Evolutionary conservation across 2,329 filamentous ascomycete genomes (phyloP).

Genomic region (Fusarium nisikadoi): DNA sequence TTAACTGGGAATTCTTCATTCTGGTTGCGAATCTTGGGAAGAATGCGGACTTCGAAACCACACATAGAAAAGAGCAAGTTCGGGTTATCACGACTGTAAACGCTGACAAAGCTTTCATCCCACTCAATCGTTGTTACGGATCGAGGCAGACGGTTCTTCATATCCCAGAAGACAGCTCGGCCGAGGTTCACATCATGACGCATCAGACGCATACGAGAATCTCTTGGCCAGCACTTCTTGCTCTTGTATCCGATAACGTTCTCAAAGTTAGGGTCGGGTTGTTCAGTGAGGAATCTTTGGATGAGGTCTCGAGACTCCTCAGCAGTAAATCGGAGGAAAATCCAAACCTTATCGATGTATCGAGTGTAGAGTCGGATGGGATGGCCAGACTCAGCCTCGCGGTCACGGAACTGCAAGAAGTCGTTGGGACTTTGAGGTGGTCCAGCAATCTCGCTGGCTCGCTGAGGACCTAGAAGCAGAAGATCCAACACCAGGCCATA

Average conservation of each 20-base stretch:
- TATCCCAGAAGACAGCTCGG: slow-evolving; percentile 97
- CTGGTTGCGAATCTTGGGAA: slow-evolving; percentile 93
- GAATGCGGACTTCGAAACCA: slow-evolving; percentile 94
- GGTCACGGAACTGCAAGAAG: slow-evolving; percentile 95
- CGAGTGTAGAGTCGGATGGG: slow-evolving; percentile 97
- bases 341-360: slow-evolving; percentile 99
- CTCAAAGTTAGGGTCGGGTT: slow-evolving; percentile 98
- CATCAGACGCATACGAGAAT: slow-evolving; percentile 98
- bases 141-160: slow-evolving; percentile 95
- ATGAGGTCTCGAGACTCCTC: slow-evolving; percentile 97
- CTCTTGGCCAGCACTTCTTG: slow-evolving; percentile 99
- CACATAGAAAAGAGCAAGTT: slow-evolving; percentile 98
- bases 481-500: slow-evolving; percentile 96
- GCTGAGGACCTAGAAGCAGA: slow-evolving; percentile 88
- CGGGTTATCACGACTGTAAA: slow-evolving; percentile 97
- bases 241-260: slow-evolving; percentile 99
- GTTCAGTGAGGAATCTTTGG: slow-evolving; percentile 96
- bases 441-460: slow-evolving; percentile 97
- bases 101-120: slow-evolving; percentile 98
- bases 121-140: slow-evolving; percentile 98
- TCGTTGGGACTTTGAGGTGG: slow-evolving; percentile 95
- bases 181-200: slow-evolving; percentile 98
- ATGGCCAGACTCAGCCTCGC: slow-evolving; percentile 90
- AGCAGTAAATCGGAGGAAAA: slow-evolving; percentile 92
- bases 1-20: slow-evolving; percentile 98